These are phyloP conservation scores for Botryotinia calthae DNA, from an alignment of 2,329 filamentous ascomycete genomes.

Conservation along the genomic window DNA sequence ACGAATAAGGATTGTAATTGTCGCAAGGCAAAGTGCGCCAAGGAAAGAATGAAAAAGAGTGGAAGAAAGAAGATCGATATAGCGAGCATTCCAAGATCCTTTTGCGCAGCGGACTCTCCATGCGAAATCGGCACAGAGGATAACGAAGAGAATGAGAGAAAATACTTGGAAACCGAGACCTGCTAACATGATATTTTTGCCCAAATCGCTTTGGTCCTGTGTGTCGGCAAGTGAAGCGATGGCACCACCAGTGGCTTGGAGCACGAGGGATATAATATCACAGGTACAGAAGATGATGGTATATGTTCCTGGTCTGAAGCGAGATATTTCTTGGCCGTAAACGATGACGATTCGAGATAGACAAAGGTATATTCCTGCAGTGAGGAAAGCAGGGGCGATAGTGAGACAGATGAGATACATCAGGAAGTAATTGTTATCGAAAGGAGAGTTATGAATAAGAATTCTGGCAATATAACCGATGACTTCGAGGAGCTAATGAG, in stretches of 20 bases:
- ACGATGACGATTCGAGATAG: conserved; percentile 44
- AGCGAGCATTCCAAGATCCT: conserved; percentile 26
- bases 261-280: conserved; percentile 56
- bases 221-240: conserved; percentile 49
- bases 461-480: conserved; percentile 54
- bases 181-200: conserved; percentile 42
- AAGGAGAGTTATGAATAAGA: conserved; percentile 53
- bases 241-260: conserved; percentile 58
- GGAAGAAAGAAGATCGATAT: conserved; percentile 26
- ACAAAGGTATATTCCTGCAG: conserved; percentile 60
- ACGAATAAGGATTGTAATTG: conserved; percentile 55
- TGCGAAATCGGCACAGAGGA: conserved; percentile 26
- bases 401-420: conserved; percentile 56
- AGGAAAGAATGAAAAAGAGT: conserved; percentile 47
- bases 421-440: conserved; percentile 53
- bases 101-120: conserved; percentile 22
- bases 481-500: conserved; percentile 15
- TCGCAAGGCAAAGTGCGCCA: conserved; percentile 47
- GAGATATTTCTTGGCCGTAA: conserved; percentile 50
- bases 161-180: conserved; percentile 43
- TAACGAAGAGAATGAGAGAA: conserved; percentile 37
- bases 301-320: conserved; percentile 49
- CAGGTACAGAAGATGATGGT: conserved; percentile 49
- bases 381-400: conserved; percentile 49
- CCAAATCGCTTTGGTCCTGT: conserved; percentile 28